A percentile compares a stretch with the other conserved stretches of the same genome.
Evolutionary conservation across 2,329 filamentous ascomycete genomes (phyloP).

Genomic region (Gaeumannomyces tritici): DNA sequence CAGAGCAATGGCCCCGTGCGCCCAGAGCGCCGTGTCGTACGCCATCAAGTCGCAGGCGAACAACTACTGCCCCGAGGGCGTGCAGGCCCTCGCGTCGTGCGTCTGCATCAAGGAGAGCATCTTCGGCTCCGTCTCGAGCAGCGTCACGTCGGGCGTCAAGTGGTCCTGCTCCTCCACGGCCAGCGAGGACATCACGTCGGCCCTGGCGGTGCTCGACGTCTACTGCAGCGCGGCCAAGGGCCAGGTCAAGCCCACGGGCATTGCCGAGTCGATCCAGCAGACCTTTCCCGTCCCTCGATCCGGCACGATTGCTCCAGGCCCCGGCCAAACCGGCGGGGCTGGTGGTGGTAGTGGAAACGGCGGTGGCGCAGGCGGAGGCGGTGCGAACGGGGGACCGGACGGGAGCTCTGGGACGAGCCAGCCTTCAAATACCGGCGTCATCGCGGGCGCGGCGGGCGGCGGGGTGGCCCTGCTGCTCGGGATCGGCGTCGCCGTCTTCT

Average conservation of each 20-base stretch:
- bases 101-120: constrained; percentile 40
- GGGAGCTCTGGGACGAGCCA: constrained; percentile 1
- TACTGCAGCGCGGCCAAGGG: constrained; percentile 41
- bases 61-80: constrained; percentile 32
- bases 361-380: too few relatives aligned
- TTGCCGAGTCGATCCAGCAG: constrained; percentile 24
- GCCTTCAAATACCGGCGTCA: constrained; percentile 21
- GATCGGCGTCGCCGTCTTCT: constrained; percentile 24
- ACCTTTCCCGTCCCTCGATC: neutral
- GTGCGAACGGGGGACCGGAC: neutral
- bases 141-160: constrained; percentile 33
- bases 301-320: constrained; percentile 6
- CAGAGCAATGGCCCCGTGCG: constrained; percentile 31
- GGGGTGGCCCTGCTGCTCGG: constrained; percentile 19
- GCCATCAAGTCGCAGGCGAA: constrained; percentile 28
- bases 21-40: constrained; percentile 30
- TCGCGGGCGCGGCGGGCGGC: constrained; percentile 24
- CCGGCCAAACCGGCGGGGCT: constrained; percentile 6
- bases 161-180: constrained; percentile 32
- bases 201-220: constrained; percentile 30
- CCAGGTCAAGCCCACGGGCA: constrained; percentile 26
- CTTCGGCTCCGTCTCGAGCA: constrained; percentile 28
- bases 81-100: constrained; percentile 41
- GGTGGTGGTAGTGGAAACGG: neutral
- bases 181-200: constrained; percentile 34